phyloP scores from a whole-genome alignment of 2,329 filamentous ascomycete genomes.

The Aureobasidium mangrovei region DNA sequence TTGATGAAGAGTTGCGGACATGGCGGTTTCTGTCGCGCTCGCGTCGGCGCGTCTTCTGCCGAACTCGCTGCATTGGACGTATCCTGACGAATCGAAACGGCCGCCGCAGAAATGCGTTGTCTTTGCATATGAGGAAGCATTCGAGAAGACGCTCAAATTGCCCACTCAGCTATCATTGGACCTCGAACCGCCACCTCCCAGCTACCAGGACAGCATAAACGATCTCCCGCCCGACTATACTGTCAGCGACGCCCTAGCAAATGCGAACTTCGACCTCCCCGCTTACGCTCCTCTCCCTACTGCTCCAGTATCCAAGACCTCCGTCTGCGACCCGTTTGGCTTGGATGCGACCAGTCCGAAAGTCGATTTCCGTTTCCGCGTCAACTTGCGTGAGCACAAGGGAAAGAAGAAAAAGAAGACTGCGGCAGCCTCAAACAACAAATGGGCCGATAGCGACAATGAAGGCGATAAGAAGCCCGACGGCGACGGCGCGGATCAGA shows the following conservation, averaged over 20 bases:
- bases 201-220: conserved; percentile 35
- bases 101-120: conserved; percentile 9
- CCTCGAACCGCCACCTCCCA: conserved; percentile 27
- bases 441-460: conserved; percentile 38
- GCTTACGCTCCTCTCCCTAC: background rate
- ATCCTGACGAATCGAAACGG: background rate
- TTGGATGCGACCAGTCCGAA: conserved; percentile 17
- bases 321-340: background rate
- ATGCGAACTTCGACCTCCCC: background rate
- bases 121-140: conserved; percentile 3
- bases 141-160: background rate
- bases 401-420: conserved; percentile 45
- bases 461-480: conserved; percentile 41
- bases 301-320: background rate
- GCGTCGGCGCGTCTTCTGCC: conserved; percentile 9
- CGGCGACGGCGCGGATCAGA: conserved; percentile 29
- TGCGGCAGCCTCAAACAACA: conserved; percentile 25
- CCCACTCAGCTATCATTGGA: background rate
- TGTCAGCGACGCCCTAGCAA: conserved; percentile 32
- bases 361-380: conserved; percentile 50
- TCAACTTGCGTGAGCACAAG: conserved; percentile 43
- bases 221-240: conserved; percentile 40
- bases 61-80: too few species aligned
- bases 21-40: conserved; percentile 10
- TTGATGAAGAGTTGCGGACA: background rate